Evolutionary conservation across 352 stramenopile species (phyloP).

Genomic region (Phytophthora capsici): DNA sequence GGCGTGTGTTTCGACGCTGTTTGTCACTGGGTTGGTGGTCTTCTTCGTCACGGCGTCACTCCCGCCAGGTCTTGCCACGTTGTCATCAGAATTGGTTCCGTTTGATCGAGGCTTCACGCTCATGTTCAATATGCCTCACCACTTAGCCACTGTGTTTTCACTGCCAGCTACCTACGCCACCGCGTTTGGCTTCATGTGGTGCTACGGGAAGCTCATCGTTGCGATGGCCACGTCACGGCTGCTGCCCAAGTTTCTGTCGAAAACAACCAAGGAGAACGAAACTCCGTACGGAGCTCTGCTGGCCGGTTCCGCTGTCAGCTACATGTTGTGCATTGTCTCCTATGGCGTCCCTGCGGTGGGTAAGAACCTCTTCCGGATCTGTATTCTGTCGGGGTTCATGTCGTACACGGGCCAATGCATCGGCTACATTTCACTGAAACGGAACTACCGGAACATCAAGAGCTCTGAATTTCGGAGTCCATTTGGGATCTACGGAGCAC

Average conservation of each 20-base stretch:
- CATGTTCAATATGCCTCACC: slow-evolving; percentile 32
- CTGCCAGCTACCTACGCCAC: slow-evolving; percentile 57
- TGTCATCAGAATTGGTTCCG: slow-evolving; percentile 33
- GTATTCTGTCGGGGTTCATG: slow-evolving; percentile 41
- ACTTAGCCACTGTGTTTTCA: slow-evolving; percentile 39
- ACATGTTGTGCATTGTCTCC: slow-evolving; percentile 41
- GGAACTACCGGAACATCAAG: slow-evolving; percentile 48
- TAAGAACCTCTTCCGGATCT: slow-evolving; percentile 38
- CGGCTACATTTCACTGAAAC: slow-evolving; percentile 49
- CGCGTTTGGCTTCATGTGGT: slow-evolving; percentile 61
- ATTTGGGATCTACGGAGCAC: slow-evolving; percentile 36
- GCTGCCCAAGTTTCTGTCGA: slow-evolving; percentile 39
- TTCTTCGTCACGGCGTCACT: slow-evolving; percentile 46
- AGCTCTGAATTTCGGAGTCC: slow-evolving; percentile 50
- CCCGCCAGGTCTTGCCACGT: slow-evolving; percentile 25
- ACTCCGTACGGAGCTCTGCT: slow-evolving; percentile 33
- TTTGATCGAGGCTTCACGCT: slow-evolving; percentile 45
- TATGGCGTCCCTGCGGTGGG: slow-evolving; percentile 29
- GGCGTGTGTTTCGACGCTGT: slow-evolving; percentile 43
- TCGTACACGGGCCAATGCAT: slow-evolving; percentile 50
- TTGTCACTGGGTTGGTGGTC: slow-evolving; percentile 37
- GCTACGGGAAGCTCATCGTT: slow-evolving; percentile 56
- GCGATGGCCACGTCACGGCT: slow-evolving; percentile 53
- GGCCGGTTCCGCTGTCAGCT: slow-evolving; percentile 37
- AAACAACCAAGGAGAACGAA: slow-evolving; percentile 23